Evolutionary conservation across 2,329 filamentous ascomycete genomes (phyloP), one percentile per base, ranked within the genome.

Genomic region (Neocatenulostroma microsporum): DNA sequence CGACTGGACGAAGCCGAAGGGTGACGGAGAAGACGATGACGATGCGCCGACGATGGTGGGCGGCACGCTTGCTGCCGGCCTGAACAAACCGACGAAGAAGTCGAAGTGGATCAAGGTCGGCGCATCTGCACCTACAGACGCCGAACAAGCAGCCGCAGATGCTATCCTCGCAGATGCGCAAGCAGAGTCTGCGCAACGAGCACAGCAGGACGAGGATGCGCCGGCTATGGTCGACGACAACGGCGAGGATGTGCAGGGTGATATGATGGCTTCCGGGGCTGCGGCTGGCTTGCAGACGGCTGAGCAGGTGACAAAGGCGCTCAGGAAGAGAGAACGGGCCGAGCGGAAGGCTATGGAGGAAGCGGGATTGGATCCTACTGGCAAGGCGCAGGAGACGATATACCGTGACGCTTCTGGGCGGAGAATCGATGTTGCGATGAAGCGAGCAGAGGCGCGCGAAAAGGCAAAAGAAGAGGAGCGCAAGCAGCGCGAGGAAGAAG

Each of bases 321-420:
- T 69, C 14, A 79, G 74, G 49, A 74, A 76, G 54, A 78, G 83
- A 12, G 77, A 80, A 46, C 73, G 70, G 10, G 75, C 80, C 47
- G 81, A 87, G 50, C 65, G 62, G 37, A 60, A 62, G 37, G 64
- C 67, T 24, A 67, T 68, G 47, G 53, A 61, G 26, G 66, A 67
- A 23, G 63, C 64, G 12, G 67, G 67, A 3, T 56, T 64, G 27
- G 60, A 64, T 36, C 54, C 61, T 28, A 60, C 59, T 30, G 64
- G 58, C 0, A 58, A 63, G 39, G 74, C 75, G 21, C 74, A 81
- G 51, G 86, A 95, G 62, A 94, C 89, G 0, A 87, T 95, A 17
- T 95, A 96, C 60, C 83, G 91, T 51, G 91, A 98, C 62, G 91
- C 93, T 9, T 91, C 84, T 3, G 91, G 91, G 10, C 76, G 88